Percentiles rank a stretch among this genome's conserved stretches.
Evolutionary conservation across 139 green algal species (phyloP).

Genomic region (Microglena sp.): DNA sequence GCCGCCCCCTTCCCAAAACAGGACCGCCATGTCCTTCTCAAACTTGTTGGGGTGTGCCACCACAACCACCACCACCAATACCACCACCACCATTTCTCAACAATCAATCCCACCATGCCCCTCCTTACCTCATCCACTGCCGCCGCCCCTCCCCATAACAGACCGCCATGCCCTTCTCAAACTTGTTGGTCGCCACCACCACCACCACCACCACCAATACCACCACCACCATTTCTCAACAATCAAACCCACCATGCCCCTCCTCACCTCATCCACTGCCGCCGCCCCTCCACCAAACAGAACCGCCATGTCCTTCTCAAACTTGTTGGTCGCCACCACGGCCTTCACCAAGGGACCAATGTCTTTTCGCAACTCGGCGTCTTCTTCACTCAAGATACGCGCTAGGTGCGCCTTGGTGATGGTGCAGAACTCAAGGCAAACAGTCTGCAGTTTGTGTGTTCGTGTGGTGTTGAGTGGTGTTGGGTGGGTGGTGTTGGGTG

Average conservation of each 20-base stretch:
- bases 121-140: constrained; percentile 20
- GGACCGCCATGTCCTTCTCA: too few species aligned
- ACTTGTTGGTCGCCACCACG: constrained; percentile 90
- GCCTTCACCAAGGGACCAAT: constrained; percentile 16
- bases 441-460: too few species aligned
- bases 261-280: constrained; percentile 14
- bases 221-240: too few species aligned
- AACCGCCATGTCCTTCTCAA: constrained; percentile 85
- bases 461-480: too few species aligned
- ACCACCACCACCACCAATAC: too few species aligned
- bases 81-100: too few species aligned
- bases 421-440: constrained; percentile 79
- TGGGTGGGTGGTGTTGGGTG: too few species aligned
- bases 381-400: constrained; percentile 59
- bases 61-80: too few species aligned
- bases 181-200: constrained; percentile 68
- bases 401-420: constrained; percentile 82
- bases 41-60: too few species aligned
- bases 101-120: too few species aligned
- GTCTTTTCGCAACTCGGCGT: constrained; percentile 12
- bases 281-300: constrained; percentile 53
- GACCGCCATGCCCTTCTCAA: constrained; percentile 88
- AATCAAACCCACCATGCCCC: constrained; percentile 18
- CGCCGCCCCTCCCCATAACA: constrained; percentile 53
- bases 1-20: too few species aligned